Evolutionary conservation across 129 eudicot species (phyloP).

Genomic region (Lonicera japonica): DNA sequence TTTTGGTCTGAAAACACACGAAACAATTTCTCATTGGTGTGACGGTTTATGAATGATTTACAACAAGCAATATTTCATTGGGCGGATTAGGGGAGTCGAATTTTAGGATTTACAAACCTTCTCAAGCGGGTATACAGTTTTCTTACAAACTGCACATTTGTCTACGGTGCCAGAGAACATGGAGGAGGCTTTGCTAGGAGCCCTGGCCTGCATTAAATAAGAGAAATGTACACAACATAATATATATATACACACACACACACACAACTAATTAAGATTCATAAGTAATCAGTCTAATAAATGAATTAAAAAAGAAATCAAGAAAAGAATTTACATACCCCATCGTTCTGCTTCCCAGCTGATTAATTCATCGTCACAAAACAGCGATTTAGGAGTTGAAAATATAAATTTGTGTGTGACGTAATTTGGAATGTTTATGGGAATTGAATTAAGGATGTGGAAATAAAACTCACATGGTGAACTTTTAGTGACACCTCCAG

Average conservation of each 20-base stretch:
- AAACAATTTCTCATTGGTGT: too few relatives aligned
- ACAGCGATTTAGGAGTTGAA: constrained; percentile 1
- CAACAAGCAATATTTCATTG: too few relatives aligned
- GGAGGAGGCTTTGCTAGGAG: constrained; percentile 65
- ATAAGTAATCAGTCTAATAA: too few relatives aligned
- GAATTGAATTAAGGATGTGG: neutral
- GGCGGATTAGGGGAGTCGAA: neutral
- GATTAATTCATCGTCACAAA: constrained; percentile 16
- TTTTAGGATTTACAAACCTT: constrained; percentile 40
- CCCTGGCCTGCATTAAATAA: constrained; percentile 32
- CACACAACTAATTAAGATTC: too few relatives aligned
- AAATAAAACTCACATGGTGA: constrained; percentile 37
- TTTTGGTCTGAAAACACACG: too few relatives aligned
- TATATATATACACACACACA: neutral
- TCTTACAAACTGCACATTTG: constrained; percentile 67
- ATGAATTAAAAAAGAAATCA: neutral
- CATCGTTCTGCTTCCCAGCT: constrained; percentile 43
- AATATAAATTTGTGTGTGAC: neutral
- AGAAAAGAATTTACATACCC: constrained; percentile 40
- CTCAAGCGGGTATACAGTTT: constrained; percentile 87
- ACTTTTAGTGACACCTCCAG: constrained; percentile 44
- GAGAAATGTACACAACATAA: neutral
- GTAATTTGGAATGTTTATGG: neutral
- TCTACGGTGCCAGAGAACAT: constrained; percentile 86
- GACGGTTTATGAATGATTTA: too few relatives aligned